phyloP scores from a whole-genome alignment of 129 eudicot genomes.

The Flaveria linearis region DNA sequence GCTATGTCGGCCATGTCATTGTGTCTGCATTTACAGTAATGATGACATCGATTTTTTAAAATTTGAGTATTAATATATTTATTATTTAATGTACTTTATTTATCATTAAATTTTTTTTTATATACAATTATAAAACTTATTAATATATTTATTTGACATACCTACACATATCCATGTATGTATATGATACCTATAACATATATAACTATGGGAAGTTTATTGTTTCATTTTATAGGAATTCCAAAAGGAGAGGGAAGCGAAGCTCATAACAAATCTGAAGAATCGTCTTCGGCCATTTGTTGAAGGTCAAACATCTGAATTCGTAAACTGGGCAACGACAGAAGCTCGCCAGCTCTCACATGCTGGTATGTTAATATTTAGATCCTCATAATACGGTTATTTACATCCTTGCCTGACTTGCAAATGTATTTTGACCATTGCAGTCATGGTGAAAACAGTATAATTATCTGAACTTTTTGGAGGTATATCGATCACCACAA shows the following conservation, averaged over 20 bases:
- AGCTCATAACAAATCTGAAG: conserved; percentile 61
- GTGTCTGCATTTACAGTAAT: neutral
- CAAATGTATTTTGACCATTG: conserved; percentile 9
- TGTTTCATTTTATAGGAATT: conserved; percentile 39
- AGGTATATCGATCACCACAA: neutral
- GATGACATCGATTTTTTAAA: neutral
- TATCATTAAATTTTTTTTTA: neutral
- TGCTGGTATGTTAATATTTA: conserved; percentile 58
- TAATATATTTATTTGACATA: neutral
- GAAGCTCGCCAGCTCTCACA: conserved; percentile 79
- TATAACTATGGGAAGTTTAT: neutral
- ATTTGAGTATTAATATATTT: neutral
- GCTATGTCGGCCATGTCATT: neutral
- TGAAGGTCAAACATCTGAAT: conserved; percentile 62
- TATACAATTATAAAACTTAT: neutral
- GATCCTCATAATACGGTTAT: neutral
- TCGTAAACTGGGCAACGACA: conserved; percentile 69
- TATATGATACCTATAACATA: neutral
- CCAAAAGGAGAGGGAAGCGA: conserved; percentile 82
- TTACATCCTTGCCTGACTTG: neutral
- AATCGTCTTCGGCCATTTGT: conserved; percentile 72
- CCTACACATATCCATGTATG: neutral
- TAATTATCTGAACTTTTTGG: neutral
- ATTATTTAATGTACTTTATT: neutral
- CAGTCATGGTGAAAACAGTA: neutral